Percentiles rank a stretch among this genome's conserved stretches.
Evolutionary conservation across 2,329 filamentous ascomycete species (phyloP).

Genomic region (Blumeriella jaapii): DNA sequence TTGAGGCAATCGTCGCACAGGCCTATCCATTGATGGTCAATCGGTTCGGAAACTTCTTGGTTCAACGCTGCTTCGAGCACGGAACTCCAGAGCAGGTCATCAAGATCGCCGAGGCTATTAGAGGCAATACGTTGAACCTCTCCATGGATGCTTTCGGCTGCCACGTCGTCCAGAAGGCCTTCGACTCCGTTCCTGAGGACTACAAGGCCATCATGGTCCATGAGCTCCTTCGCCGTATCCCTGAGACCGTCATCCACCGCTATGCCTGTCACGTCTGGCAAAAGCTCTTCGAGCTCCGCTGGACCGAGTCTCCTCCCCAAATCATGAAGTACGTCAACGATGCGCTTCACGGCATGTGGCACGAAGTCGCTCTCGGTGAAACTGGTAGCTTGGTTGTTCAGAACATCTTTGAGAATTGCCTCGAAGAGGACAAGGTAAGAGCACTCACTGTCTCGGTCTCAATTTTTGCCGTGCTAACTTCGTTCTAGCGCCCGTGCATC

Average conservation of each 20-base stretch:
- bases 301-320: slow-evolving; percentile 87
- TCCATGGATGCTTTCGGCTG: slow-evolving; percentile 99
- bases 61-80: slow-evolving; percentile 98
- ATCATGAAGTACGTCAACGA: slow-evolving; percentile 99
- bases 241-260: slow-evolving; percentile 94
- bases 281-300: slow-evolving; percentile 95
- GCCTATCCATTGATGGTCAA: slow-evolving; percentile 97
- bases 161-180: slow-evolving; percentile 96
- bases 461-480: slow-evolving; percentile 14
- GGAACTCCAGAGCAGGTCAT: slow-evolving; percentile 90
- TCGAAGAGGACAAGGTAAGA: slow-evolving; percentile 91
- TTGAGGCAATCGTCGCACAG: slow-evolving; percentile 89
- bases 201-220: slow-evolving; percentile 99
- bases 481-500: slow-evolving; percentile 77
- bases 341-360: slow-evolving; percentile 92
- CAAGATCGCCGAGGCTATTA: slow-evolving; percentile 87
- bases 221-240: slow-evolving; percentile 86
- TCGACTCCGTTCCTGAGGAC: slow-evolving; percentile 92
- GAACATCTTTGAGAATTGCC: slow-evolving; percentile 98
- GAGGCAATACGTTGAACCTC: slow-evolving; percentile 83
- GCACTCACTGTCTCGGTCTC: not conserved
- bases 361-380: slow-evolving; percentile 92
- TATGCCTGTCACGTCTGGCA: slow-evolving; percentile 99
- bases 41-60: slow-evolving; percentile 94
- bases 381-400: slow-evolving; percentile 97